phyloP scores from a whole-genome alignment of 768 basidiomycete genomes.

The Lentinula aciculospora region DNA sequence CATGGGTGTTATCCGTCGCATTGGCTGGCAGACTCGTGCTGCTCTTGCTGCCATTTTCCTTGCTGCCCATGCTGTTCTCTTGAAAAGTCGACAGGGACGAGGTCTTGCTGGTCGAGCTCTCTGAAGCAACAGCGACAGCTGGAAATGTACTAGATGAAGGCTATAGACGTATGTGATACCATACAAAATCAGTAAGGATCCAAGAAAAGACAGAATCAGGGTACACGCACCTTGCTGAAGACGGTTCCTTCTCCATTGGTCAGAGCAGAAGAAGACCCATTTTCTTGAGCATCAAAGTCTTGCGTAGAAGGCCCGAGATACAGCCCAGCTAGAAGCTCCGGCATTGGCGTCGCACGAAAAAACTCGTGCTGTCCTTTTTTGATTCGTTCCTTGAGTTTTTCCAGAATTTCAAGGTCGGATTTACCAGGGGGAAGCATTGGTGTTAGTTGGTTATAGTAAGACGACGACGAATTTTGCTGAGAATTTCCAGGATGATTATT shows the following conservation, averaged over 20 bases:
- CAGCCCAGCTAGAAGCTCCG: conserved; percentile 54
- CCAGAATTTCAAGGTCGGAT: conserved; percentile 67
- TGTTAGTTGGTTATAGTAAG: neutral
- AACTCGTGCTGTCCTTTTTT: conserved; percentile 68
- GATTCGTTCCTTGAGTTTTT: conserved; percentile 70
- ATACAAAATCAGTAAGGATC: neutral
- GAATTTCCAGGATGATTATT: neutral
- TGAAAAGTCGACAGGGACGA: neutral
- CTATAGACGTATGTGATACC: neutral
- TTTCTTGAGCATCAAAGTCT: conserved; percentile 4
- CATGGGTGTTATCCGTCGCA: neutral
- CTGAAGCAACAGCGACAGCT: neutral
- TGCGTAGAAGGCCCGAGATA: conserved; percentile 49
- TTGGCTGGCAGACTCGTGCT: neutral
- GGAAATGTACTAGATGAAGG: neutral
- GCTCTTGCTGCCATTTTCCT: conserved; percentile 3
- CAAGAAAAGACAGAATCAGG: neutral
- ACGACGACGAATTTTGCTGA: neutral
- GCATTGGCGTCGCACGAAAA: conserved; percentile 62
- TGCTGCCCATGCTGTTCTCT: neutral
- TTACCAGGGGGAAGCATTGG: conserved; percentile 43
- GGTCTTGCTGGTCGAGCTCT: neutral
- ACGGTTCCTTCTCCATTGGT: conserved; percentile 11
- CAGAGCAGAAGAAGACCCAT: neutral
- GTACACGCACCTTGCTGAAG: conserved; percentile 12